Conservation (phyloP, 2,329 filamentous ascomycete species). For the Ophiocordyceps sinensis region DNA sequence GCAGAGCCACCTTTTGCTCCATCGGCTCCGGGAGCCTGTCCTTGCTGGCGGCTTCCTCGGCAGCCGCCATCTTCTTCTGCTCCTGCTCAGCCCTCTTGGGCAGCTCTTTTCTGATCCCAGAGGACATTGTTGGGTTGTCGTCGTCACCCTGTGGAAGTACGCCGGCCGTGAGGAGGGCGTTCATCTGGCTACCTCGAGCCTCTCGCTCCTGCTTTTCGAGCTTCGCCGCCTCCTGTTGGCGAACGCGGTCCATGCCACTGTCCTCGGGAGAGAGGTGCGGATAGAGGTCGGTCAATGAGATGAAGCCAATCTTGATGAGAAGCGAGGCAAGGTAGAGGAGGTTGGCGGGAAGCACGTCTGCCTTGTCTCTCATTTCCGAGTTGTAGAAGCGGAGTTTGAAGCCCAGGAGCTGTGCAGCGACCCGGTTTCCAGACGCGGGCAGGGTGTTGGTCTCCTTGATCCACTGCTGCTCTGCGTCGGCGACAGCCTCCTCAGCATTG, state of each 20-base stretch:
- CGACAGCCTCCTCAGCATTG: conserved; percentile 29
- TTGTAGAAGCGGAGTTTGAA: conserved; percentile 97
- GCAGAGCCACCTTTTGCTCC: conserved; percentile 76
- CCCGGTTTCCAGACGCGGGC: conserved; percentile 73
- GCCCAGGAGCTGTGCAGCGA: conserved; percentile 85
- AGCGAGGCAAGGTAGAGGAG: conserved; percentile 83
- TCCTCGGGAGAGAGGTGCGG: conserved; percentile 82
- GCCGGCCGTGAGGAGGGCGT: conserved; percentile 77
- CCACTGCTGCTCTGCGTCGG: conserved; percentile 53
- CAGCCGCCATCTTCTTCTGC: conserved; percentile 26
- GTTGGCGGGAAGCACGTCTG: conserved; percentile 77
- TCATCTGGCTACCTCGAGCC: conserved; percentile 56
- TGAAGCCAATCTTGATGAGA: conserved; percentile 93
- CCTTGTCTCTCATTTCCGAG: conserved; percentile 57
- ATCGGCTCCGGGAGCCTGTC: conserved; percentile 51
- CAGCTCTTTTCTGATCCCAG: conserved; percentile 32
- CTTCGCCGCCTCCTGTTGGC: conserved; percentile 56
- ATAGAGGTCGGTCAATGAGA: conserved; percentile 82
- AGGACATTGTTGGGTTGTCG: conserved; percentile 43
- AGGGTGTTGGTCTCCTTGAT: conserved; percentile 67
- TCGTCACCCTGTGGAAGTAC: conserved; percentile 56
- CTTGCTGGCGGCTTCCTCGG: conserved; percentile 31
- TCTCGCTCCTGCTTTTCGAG: conserved; percentile 64
- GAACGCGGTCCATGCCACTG: conserved; percentile 64
- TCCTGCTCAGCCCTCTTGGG: conserved; percentile 36